These are phyloP conservation scores for Elymus sibiricus DNA, from an alignment of 176 grass and related monocot genomes.

Conservation along the genomic window DNA sequence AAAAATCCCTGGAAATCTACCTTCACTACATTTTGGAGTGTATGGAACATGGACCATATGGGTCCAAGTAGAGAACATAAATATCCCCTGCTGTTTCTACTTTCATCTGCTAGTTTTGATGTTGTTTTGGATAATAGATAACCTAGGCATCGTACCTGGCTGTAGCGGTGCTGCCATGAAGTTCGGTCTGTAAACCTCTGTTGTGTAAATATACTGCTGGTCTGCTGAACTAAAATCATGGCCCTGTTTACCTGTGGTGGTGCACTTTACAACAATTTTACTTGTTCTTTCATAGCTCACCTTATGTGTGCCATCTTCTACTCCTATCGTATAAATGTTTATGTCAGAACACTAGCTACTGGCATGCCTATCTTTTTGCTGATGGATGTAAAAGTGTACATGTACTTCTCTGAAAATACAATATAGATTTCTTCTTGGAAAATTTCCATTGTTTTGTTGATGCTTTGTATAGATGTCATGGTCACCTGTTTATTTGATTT, in stretches of 20 bases:
- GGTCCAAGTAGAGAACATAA: not conserved
- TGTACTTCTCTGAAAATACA: not conserved
- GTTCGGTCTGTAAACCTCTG: not conserved
- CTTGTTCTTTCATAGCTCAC: not conserved
- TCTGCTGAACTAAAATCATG: no score
- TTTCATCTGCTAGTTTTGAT: not conserved
- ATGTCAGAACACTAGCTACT: not conserved
- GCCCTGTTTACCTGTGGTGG: no score
- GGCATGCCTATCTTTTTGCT: not conserved
- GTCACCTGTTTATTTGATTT: no score
- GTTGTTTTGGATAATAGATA: not conserved
- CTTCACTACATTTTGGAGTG: not conserved
- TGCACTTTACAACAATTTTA: not conserved
- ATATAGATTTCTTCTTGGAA: not conserved
- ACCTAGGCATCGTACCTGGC: not conserved
- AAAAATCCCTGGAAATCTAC: not conserved
- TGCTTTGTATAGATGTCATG: no score
- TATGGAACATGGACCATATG: not conserved
- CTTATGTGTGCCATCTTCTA: not conserved
- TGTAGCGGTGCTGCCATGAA: not conserved
- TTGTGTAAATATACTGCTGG: no score
- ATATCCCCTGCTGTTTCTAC: not conserved
- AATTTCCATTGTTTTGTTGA: not conserved
- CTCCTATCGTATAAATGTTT: not conserved
- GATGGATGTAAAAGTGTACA: not conserved